phyloP scores from a whole-genome alignment of 2,329 filamentous ascomycete species.

The Raffaelea arxii region DNA sequence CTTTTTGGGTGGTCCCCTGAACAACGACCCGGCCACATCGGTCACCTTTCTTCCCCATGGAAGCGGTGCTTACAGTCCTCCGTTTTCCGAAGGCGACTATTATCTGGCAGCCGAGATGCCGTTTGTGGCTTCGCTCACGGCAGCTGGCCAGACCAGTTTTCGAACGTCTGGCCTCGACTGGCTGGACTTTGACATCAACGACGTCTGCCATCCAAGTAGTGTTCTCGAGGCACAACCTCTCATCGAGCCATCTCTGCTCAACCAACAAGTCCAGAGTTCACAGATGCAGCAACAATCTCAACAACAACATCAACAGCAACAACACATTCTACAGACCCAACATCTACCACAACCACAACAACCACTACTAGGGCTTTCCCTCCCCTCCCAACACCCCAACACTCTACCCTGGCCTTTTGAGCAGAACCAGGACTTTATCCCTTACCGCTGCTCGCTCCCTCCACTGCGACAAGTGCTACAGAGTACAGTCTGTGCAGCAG shows the following conservation, averaged over 20 bases:
- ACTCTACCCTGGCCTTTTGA: constrained; percentile 10
- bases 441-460: constrained; percentile 6
- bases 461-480: constrained; percentile 16
- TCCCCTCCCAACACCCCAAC: not conserved
- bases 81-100: constrained; percentile 7
- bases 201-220: too few relatives aligned
- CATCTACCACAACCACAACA: not conserved
- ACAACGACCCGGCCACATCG: not conserved
- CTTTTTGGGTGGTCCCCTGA: too few relatives aligned
- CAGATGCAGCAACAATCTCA: too few relatives aligned
- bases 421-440: constrained; percentile 2
- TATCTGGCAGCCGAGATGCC: constrained; percentile 4
- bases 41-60: not conserved
- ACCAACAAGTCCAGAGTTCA: too few relatives aligned
- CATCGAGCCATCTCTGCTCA: too few relatives aligned
- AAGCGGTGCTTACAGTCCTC: constrained; percentile 3
- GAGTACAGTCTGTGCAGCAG: constrained; percentile 2
- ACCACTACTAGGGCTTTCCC: not conserved
- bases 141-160: constrained; percentile 8
- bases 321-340: not conserved
- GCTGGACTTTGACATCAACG: constrained; percentile 10
- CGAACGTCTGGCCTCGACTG: constrained; percentile 10
- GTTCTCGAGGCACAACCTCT: too few relatives aligned
- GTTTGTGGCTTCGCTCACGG: constrained; percentile 7
- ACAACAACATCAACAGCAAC: too few relatives aligned